Base-by-base conservation (phyloP, 169 alveolate species). In the Plasmodium sp. region DNA sequence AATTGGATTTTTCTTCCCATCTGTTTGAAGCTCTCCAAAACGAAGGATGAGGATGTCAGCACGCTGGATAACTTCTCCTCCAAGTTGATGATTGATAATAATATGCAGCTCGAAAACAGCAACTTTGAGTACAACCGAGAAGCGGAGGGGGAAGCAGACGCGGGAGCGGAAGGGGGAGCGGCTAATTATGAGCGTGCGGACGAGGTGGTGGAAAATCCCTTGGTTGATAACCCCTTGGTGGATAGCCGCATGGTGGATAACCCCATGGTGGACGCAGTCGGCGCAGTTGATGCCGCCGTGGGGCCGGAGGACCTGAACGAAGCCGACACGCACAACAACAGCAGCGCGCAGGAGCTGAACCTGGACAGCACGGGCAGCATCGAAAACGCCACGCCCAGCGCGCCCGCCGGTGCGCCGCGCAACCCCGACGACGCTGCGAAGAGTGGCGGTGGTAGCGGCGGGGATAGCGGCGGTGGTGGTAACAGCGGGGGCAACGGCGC, bases 11-110 rank as follows among this genome's bases (percentile, higher is more conserved):
- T 77, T 27, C 34, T 86, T 9, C 93, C 93, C 34, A 36, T 86
- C 6, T 86, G 93, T 33, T 75, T 86, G 81, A 86, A 86, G 45
- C 71, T 86, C 2, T 79, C 93, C 43, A 86, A 79, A 86, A 86
- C 93, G 22, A 86, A 86, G 48, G 93, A 86, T 77, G 93, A 86
- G 33, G 93, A 86, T 86, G 93, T 86, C 2, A 86, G 93, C 71
- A 79, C 93, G 5, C 36, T 86, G 12, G 93, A 86, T 27, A 86
- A 86, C 39, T 86, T 86, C 56, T 86, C 93, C 1, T 86, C 93
- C 12, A 86, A 86, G 41, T 5, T 86, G 18, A 43, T 86, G 2
- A 62, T 86, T 6, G 93, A 86, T 86, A 86, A 77, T 77, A 86
- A 79, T 86, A 75, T 86, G 88, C 84, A 86, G 22, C 12, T 79